phyloP scores from a whole-genome alignment of 139 green algal genomes.

The Closterium sp. region DNA sequence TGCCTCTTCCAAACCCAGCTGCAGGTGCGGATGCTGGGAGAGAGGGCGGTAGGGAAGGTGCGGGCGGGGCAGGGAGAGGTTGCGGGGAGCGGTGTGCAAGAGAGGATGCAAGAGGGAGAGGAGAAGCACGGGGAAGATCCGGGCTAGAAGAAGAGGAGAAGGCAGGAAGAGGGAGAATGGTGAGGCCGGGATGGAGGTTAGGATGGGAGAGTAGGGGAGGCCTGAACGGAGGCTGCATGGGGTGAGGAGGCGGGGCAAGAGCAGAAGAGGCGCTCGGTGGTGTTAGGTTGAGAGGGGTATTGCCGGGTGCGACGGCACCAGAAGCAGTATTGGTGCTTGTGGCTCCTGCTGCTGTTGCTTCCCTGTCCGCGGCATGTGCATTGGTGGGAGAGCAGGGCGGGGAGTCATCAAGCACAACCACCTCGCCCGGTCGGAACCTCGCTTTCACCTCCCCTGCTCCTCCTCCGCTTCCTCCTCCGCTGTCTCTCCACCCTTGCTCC shows the following conservation, averaged over 20 bases:
- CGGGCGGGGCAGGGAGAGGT: neutral
- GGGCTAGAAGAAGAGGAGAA: neutral
- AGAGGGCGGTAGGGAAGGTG: neutral
- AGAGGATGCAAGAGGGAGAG: neutral
- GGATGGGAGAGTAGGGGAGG: neutral
- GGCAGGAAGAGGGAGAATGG: neutral
- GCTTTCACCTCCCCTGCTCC: no score
- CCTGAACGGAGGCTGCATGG: neutral
- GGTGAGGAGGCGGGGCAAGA: neutral
- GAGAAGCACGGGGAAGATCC: neutral
- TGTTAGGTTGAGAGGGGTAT: neutral
- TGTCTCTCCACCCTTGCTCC: neutral
- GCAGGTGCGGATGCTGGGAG: neutral
- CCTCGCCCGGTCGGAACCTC: neutral
- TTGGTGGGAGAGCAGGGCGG: neutral
- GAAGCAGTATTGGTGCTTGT: neutral
- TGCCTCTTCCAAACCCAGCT: neutral
- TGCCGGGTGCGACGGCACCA: neutral
- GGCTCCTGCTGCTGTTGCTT: neutral
- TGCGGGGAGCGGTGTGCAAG: neutral
- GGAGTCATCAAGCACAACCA: neutral
- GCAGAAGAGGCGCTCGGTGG: neutral
- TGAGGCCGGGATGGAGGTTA: neutral
- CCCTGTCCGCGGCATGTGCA: neutral
- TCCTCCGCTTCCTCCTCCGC: neutral